Conservation (phyloP, 2,329 filamentous ascomycete species). For the Xylaria sp. region DNA sequence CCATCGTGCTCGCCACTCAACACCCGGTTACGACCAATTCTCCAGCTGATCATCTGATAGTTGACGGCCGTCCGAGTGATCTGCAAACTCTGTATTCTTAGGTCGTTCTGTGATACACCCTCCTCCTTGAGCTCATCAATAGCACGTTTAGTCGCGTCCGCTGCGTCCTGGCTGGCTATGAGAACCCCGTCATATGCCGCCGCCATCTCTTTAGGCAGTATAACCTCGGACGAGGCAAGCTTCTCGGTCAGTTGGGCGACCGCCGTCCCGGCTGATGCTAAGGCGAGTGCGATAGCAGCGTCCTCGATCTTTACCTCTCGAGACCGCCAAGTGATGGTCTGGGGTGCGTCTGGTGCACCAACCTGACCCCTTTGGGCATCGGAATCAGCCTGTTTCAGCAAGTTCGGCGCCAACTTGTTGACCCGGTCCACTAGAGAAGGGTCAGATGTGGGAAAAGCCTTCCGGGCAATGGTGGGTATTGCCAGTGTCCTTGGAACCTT, state of each 20-base stretch:
- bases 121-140: conserved; percentile 89
- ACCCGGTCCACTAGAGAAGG: conserved; percentile 65
- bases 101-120: conserved; percentile 79
- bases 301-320: conserved; percentile 89
- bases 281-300: conserved; percentile 83
- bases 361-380: conserved; percentile 54
- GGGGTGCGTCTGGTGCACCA: conserved; percentile 61
- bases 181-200: conserved; percentile 90
- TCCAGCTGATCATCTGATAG: conserved; percentile 92
- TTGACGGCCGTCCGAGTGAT: conserved; percentile 92
- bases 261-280: conserved; percentile 68
- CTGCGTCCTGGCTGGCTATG: conserved; percentile 87
- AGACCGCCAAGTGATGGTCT: conserved; percentile 82
- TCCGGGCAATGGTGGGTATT: conserved; percentile 75
- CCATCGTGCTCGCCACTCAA: conserved; percentile 85
- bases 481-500: conserved; percentile 84
- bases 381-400: conserved; percentile 60
- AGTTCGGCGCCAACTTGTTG: conserved; percentile 68
- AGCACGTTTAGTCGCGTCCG: conserved; percentile 88
- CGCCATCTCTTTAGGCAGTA: conserved; percentile 68
- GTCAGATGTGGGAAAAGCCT: conserved; percentile 73
- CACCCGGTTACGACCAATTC: conserved; percentile 89
- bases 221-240: conserved; percentile 47
- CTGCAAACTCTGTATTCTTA: conserved; percentile 87
- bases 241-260: conserved; percentile 52